Evolutionary conservation across 2,329 filamentous ascomycete species (phyloP), one percentile per base, ranked within the genome.

Genomic region (Pleoardoris graminearum): DNA sequence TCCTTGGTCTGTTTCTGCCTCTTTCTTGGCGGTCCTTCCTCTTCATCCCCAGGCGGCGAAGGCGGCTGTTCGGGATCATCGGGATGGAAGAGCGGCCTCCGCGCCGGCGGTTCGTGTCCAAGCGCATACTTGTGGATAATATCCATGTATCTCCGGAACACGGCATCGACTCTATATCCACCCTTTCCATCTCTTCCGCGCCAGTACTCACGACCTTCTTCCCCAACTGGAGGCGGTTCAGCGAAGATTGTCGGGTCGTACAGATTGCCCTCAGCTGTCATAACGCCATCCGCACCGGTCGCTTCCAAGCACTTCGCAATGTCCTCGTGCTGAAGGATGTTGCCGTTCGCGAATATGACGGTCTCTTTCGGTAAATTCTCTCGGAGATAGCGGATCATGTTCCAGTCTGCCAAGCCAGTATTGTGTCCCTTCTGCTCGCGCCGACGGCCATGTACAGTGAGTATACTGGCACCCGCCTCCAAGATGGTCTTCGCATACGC

Each of bases 291-390:
- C 1, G 87, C 93, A 1, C 92, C 91, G 0, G 94, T 99, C 4
- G 81, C 90, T 44, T 85, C 83, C 17, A 99, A 77, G 67, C 93
- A 97, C 17, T 77, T 77, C 45, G 87, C 82, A 10, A 99, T 78
- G 69, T 99, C 93, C 0, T 80, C 86, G 53, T 88, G 82, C 70
- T 90, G 88, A 53, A 99, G 77, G 30, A 97, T 87, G 68, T 99
- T 99, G 11, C 94, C 94, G 72, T 99, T 99, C 3, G 94, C 94
- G 69, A 99, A 97, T 2, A 99, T 84, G 21, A 99, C 94, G 7
- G 91, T 95, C 42, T 97, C 91, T 1, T 82, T 77, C 0, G 93
- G 93, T 25, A 99, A 76, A 55, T 87, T 88, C 10, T 96, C 90
- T 43, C 94, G 81, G 59, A 99, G 75, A 67, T 89, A 93, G 4